Percentiles rank a stretch among this genome's conserved stretches.
These are phyloP conservation scores for Dipodascopsis tothii DNA, from an alignment of 805 yeast species.

Conservation along the genomic window DNA sequence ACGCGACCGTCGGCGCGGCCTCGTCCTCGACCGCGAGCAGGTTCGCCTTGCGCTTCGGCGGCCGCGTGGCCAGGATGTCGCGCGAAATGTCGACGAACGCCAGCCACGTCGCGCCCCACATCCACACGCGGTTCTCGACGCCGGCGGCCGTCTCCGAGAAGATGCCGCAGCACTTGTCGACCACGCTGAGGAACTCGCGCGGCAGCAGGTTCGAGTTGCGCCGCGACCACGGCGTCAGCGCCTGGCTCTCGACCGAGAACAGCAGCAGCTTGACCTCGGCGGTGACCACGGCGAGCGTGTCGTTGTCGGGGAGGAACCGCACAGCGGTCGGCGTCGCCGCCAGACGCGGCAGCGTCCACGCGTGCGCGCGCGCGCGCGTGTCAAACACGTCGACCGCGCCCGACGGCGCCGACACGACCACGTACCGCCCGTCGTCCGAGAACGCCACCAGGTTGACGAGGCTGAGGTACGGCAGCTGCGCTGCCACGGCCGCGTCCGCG, in stretches of 20 bases:
- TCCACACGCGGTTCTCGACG: slow-evolving; percentile 49
- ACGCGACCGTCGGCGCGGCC: slow-evolving; percentile 32
- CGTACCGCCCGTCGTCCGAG: slow-evolving; percentile 38
- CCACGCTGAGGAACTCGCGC: slow-evolving; percentile 45
- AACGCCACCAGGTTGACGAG: slow-evolving; percentile 49
- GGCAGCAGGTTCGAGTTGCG: slow-evolving; percentile 71
- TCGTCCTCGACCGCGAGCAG: slow-evolving; percentile 41
- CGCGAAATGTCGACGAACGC: slow-evolving; percentile 59
- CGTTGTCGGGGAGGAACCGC: slow-evolving; percentile 44
- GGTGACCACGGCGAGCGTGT: slow-evolving; percentile 45
- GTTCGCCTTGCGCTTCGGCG: slow-evolving; percentile 38
- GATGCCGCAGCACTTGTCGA: slow-evolving; percentile 67
- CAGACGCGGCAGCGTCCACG: slow-evolving; percentile 47
- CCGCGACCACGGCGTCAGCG: slow-evolving; percentile 68
- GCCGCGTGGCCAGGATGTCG: slow-evolving; percentile 38
- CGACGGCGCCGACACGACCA: slow-evolving; percentile 55
- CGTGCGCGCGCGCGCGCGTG: slow-evolving; percentile 27
- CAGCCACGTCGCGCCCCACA: slow-evolving; percentile 83
- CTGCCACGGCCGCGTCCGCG: slow-evolving; percentile 5
- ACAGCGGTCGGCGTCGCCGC: slow-evolving; percentile 55
- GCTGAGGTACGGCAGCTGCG: slow-evolving; percentile 43
- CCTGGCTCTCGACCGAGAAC: slow-evolving; percentile 39
- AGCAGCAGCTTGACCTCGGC: slow-evolving; percentile 72
- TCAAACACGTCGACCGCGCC: slow-evolving; percentile 54
- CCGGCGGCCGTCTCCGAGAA: slow-evolving; percentile 37